Base-by-base conservation (phyloP, 192 early-diverging fungal species). In the Pecoramyces ruminantium region DNA sequence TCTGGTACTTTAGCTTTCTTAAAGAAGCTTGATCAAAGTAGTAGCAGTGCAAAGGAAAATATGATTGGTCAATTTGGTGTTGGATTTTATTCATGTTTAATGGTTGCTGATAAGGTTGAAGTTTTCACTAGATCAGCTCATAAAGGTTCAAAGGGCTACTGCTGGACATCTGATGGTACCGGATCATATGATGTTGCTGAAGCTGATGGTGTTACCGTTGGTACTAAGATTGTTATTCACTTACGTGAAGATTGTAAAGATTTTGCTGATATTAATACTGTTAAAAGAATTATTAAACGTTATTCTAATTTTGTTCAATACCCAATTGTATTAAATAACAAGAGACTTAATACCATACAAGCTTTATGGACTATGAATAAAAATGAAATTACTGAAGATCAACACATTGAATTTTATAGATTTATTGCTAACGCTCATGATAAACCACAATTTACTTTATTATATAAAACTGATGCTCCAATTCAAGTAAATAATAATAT, bases 351-450 rank as follows among this genome's bases (percentile, higher is more conserved):
- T 81, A 89, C 90, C 29, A 86, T 92, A 25, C 86, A 88, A 78
- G 87, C 91, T 25, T 79, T 92, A 30, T 92, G 91, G 91, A 92
- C 87, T 29, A 88, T 89, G 80, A 84, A 88, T 80, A 89, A 87
- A 80, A 92, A 87, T 82, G 88, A 93, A 3, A 89, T 99, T 77
- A 88, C 88, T 16, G 91, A 91, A 4, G 87, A 88, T 16, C 97
- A 99, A 81, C 97, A 99, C 88, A 85, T 92, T 18, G 90, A 94
- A 79, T 99, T 99, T 85, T 99, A 95, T 87, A 89, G 89, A 79
- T 87, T 93, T 15, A 88, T 97, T 30, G 88, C 90, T 81, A 93
- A 94, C 80, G 91, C 51, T n/a, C 51, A 94, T 29, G 84, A 81
- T 79, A 86, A 86, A 29, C 88, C 89, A 21, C 90, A 87, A 58